Evolutionary conservation across 1,284 basidiomycete species (phyloP).

Genomic region (Tylopilus sp.): DNA sequence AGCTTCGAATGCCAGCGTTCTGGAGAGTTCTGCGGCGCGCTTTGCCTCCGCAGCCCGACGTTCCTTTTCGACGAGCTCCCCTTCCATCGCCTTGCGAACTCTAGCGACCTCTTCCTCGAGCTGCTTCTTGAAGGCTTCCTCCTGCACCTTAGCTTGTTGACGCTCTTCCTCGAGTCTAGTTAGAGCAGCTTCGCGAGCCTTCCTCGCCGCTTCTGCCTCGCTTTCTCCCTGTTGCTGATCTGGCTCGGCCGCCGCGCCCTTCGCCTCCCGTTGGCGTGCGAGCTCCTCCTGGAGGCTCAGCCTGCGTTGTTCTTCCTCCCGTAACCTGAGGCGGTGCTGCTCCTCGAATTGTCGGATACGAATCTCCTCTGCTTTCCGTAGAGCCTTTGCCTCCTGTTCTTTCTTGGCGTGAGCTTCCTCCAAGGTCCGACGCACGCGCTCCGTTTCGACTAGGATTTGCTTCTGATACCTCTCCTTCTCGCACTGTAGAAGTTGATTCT

Average conservation of each 20-base stretch:
- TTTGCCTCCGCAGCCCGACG: slow-evolving; percentile 23
- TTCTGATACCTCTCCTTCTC: slow-evolving; percentile 30
- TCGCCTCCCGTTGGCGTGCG: slow-evolving; percentile 22
- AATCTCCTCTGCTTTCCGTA: slow-evolving; percentile 23
- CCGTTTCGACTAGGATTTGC: slow-evolving; percentile 27
- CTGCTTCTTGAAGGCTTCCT: slow-evolving; percentile 22
- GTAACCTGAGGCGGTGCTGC: slow-evolving; percentile 27
- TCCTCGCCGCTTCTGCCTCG: slow-evolving; percentile 22
- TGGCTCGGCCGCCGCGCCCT: slow-evolving; percentile 8
- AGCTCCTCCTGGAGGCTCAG: slow-evolving; percentile 28
- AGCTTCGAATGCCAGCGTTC: slow-evolving; percentile 24
- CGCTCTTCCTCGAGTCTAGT: slow-evolving; percentile 30
- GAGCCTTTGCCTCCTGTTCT: slow-evolving; percentile 21
- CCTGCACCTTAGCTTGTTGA: slow-evolving; percentile 23
- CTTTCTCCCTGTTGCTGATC: slow-evolving; percentile 19
- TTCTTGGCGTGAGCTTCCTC: slow-evolving; percentile 29
- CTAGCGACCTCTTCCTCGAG: slow-evolving; percentile 28
- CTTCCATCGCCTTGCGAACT: slow-evolving; percentile 24
- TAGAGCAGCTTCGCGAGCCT: slow-evolving; percentile 17
- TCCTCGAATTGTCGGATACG: slow-evolving; percentile 29
- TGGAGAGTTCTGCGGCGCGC: slow-evolving; percentile 29
- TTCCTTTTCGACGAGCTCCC: slow-evolving; percentile 24
- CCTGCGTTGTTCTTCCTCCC: slow-evolving; percentile 30
- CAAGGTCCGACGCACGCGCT: slow-evolving; percentile 26
- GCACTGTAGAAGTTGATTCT: slow-evolving; percentile 18